Evolutionary conservation across 352 stramenopile species (phyloP), one percentile per base, ranked within the genome.

Genomic region (Pythium chondricola): DNA sequence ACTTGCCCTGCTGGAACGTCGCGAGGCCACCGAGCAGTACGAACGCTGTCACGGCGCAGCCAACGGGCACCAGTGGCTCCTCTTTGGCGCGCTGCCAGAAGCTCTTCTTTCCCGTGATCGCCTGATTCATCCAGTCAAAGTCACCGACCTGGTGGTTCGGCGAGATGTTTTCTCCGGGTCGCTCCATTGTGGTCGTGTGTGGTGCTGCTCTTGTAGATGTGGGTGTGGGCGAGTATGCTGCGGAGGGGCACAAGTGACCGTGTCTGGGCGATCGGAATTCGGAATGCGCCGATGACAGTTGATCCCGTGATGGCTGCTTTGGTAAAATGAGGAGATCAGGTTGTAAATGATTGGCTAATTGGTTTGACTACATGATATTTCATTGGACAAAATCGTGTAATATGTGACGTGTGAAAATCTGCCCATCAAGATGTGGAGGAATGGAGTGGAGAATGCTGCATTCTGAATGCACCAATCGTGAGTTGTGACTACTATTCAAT

Each of bases 31-130:
- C 82, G 3, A 81, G 22, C 26, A 93, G 63, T 54, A 93, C 71
- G 16, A 56, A 63, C 16, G 70, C 59, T 6, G 82, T 93, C 17
- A 78, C 37, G n/a, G 64, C 63, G 39, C 76, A 89, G 49, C 82
- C 82, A 11, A 88, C 30, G 2, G 82, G 82, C 50, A 93, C 82
- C 20, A 90, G 67, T 41, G 82, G 82, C 29, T 93, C 79, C 47
- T 93, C 82, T 50, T 74, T 69, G 32, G 68, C 63, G 36, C 73
- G 73, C 54, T 73, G 61, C 71, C 65, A 81, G 21, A 90, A 61
- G 31, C 71, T 79, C 59, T 87, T 87, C 41, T 71, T 74, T 44
- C 73, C 76, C 3, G 60, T 73, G 30, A 63, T 52, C 44, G 71
- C 58, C 27, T 83, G 62, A 48, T 81, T 55, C 58, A 85, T 85